Base-by-base conservation (phyloP, 2,329 filamentous ascomycete species). In the Plenodomus lindquistii region DNA sequence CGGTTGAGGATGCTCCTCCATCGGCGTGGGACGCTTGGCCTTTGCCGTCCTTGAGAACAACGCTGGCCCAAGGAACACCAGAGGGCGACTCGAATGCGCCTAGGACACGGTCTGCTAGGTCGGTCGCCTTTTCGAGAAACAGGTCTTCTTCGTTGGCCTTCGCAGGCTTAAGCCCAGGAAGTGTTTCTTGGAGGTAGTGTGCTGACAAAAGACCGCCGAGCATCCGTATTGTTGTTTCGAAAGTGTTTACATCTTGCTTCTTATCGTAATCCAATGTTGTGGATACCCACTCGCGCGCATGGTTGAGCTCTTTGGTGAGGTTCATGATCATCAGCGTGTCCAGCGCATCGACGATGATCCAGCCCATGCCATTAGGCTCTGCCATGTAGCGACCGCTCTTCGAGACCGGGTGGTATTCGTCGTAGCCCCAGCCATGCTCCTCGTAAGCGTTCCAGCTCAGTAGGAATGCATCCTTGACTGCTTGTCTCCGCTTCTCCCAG, bases 301-400 rank as follows among this genome's bases (percentile, higher is more conserved):
- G 86, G 31, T 85, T 81, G 34, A 99, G 81, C 53, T 92, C 86
- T 24, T 85, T 88, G 13, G 93, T 97, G 57, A 96, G 80, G 71
- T 97, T 97, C 94, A 99, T 99, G 52, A 99, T 79, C 77, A 99
- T 99, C 81, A 97, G 83, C 1, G 94, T 99, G 73, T 99, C 94
- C 55, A 99, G 78, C 11, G 93, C 86, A 75, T 99, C 94, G 48
- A 99, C 87, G 54, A 99, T 97, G 65, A 97, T 97, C 94, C 95
- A 99, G 22, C 94, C 94, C 74, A 99, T 81, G 20, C 93, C 94
- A 54, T 90, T 85, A 3, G 87, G 69, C 40, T 72, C 81, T 6
- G 91, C 86, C 93, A 99, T 97, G 63, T 94, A 85, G 42, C 79
- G 80, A 41, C 91, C 89, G 16, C 77, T 84, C 70, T 94, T 94